Evolutionary conservation across 2,329 filamentous ascomycete genomes (phyloP).

Genomic region (Ophiostoma pallidulum): DNA sequence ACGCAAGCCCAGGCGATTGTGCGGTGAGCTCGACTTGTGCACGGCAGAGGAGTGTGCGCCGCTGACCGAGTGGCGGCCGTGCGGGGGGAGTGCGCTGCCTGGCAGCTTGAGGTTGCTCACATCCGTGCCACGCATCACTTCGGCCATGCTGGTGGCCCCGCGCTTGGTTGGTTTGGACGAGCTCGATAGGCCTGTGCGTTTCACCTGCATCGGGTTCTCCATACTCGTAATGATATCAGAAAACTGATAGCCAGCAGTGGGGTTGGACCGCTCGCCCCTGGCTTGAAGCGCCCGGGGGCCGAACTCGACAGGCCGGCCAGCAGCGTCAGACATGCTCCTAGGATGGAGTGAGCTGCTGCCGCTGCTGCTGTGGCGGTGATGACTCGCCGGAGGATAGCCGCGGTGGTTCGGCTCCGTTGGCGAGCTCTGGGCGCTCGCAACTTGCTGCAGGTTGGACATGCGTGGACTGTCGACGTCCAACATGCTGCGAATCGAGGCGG

Average conservation of each 20-base stretch:
- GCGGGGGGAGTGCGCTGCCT: conserved; percentile 26
- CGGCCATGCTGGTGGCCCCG: conserved; percentile 34
- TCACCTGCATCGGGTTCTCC: conserved; percentile 39
- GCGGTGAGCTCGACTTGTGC: conserved; percentile 45
- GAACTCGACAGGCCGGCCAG: conserved; percentile 38
- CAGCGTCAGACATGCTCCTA: conserved; percentile 48
- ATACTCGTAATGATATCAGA: conserved; percentile 46
- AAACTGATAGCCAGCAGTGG: conserved; percentile 51
- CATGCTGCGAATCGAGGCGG: conserved; percentile 40
- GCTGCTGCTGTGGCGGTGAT: conserved; percentile 14
- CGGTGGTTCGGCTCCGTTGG: conserved; percentile 33
- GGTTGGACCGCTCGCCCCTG: conserved; percentile 25
- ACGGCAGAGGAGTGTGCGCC: conserved; percentile 17
- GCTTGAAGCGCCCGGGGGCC: conserved; percentile 28
- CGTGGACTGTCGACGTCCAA: conserved; percentile 36
- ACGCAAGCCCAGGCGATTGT: conserved; percentile 38
- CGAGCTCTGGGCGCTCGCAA: conserved; percentile 37
- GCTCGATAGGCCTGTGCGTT: conserved; percentile 29
- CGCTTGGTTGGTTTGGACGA: conserved; percentile 24
- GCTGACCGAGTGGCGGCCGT: conserved; percentile 32
- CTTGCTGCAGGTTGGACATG: conserved; percentile 20
- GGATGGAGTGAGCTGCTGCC: conserved; percentile 26
- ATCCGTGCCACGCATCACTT: conserved; percentile 45
- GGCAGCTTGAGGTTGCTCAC: conserved; percentile 40
- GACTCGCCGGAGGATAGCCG: conserved; percentile 16